Conservation (phyloP, 192 early-diverging fungal genomes). For the Linnemannia elongata region DNA sequence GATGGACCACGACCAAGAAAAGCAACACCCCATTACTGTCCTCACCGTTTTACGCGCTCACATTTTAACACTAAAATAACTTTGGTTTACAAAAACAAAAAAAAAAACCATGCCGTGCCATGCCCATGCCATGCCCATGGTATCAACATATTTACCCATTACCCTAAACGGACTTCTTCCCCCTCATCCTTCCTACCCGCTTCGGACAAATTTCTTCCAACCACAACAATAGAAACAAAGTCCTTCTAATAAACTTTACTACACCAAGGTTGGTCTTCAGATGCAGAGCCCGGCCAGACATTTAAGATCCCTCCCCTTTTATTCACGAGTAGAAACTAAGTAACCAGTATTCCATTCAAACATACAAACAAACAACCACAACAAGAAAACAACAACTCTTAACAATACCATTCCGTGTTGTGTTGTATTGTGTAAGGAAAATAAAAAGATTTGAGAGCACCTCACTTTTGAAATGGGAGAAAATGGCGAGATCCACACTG, state of each 20-base stretch:
- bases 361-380: too few species aligned
- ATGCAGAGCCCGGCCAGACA: not conserved
- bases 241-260: not conserved
- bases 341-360: too few species aligned
- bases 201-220: not conserved
- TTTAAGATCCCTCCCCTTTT: not conserved
- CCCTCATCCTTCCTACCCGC: not conserved
- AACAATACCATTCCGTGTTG: too few species aligned
- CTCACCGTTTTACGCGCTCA: not conserved
- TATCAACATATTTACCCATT: not conserved
- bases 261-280: conserved; percentile 1
- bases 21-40: not conserved
- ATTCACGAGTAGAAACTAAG: too few species aligned
- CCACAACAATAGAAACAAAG: conserved; percentile 1
- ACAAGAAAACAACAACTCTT: too few species aligned
- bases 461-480: not conserved
- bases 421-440: too few species aligned
- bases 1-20: not conserved
- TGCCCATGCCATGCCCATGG: not conserved
- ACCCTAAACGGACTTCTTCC: not conserved
- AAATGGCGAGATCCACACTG: not conserved
- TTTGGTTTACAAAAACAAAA: not conserved
- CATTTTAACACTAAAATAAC: not conserved
- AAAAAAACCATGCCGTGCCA: not conserved
- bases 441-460: not conserved